Evolutionary conservation across 140 eudicot species (phyloP), one percentile per base, ranked within the genome.

Genomic region (Senecio squalidus): DNA sequence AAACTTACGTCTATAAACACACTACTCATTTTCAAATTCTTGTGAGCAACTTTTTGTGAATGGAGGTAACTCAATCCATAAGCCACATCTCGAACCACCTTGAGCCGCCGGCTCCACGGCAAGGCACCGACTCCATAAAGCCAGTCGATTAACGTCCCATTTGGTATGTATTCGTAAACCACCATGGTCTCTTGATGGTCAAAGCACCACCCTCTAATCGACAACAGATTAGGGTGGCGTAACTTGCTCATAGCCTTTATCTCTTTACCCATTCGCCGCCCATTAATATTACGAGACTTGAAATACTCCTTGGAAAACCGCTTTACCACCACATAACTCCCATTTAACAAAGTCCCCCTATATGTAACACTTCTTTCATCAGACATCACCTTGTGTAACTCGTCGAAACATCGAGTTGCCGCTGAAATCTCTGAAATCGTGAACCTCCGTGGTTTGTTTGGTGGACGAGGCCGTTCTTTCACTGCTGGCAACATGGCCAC

Each of bases 151-250:
- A 85, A 64, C 6, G 83, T 79, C 10, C 83, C 94, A 9, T 85
- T 85, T 0, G 68, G 76, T 15, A 81, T 60, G 6, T 75, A 85
- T 11, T 85, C 94, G 24, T 85, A 85, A 11, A 85, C 81, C 7
- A 81, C 85, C 56, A 81, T 78, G 28, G 74, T 72, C 62, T 85
- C 94, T 10, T 68, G 71, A 30, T 55, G 70, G 61, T 78, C 89
- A 46, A 76, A 76, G 56, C 86, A 85, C 94, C 94, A 85, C 11
- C 94, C 89, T 60, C 86, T 71, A 14, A 85, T 67, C 0, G 89
- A 66, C 25, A 85, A 89, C 61, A 81, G 24, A 64, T 82, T 78
- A 5, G 89, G 94, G 54, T 85, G 94, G 29, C 94, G 80, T 28
- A 85, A 58, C 58, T 69, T 76, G 40, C 81, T 75, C 47, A 78